Evolutionary conservation across 306 rosid genomes (phyloP).

Genomic region (Rosa lucieae): DNA sequence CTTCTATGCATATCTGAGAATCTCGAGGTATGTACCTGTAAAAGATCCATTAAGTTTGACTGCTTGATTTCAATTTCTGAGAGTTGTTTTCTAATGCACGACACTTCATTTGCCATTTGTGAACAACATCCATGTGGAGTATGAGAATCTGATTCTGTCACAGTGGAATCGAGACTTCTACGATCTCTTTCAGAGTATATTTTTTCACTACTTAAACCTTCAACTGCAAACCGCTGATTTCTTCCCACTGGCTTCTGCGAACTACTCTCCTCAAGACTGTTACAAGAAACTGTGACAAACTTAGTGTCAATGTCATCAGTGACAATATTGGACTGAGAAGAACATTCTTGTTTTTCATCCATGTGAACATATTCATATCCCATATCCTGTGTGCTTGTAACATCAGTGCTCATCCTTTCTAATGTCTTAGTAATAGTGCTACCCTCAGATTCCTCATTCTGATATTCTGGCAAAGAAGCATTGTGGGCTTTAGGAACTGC

Average conservation of each 20-base stretch:
- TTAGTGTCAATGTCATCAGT: conserved; percentile 49
- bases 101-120: conserved; percentile 63
- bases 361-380: conserved; percentile 62
- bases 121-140: conserved; percentile 51
- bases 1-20: neutral
- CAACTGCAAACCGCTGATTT: conserved; percentile 41
- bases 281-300: conserved; percentile 48
- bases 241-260: conserved; percentile 41
- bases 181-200: conserved; percentile 47
- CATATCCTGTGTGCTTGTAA: conserved; percentile 55
- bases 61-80: conserved; percentile 74
- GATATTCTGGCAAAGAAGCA: conserved; percentile 36
- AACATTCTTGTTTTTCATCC: conserved; percentile 82
- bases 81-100: conserved; percentile 68
- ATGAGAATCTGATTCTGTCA: conserved; percentile 54
- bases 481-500: conserved; percentile 54
- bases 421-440: conserved; percentile 71
- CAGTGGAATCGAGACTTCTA: conserved; percentile 63
- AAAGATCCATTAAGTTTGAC: conserved; percentile 60
- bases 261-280: conserved; percentile 40
- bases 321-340: conserved; percentile 62
- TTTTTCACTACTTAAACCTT: conserved; percentile 42
- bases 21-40: conserved; percentile 52
- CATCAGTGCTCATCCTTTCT: conserved; percentile 59
- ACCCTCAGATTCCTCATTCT: conserved; percentile 74